These are phyloP conservation scores for Russula virescens DNA, from an alignment of 768 basidiomycete species.

Conservation along the genomic window DNA sequence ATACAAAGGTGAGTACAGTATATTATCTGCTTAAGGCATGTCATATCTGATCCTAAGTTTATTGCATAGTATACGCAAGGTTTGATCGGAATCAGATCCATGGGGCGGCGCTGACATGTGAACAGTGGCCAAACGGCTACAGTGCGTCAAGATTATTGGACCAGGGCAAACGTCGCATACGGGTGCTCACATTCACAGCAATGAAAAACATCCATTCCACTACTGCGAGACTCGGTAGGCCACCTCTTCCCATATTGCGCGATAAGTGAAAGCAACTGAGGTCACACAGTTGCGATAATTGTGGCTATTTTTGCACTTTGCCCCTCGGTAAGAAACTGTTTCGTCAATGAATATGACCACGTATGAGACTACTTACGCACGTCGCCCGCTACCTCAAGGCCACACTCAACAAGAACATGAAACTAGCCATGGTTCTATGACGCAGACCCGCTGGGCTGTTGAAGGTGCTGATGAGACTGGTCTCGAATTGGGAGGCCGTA, in stretches of 20 bases:
- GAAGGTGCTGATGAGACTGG: conserved; percentile 46
- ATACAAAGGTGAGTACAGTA: conserved; percentile 50
- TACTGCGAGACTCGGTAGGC: conserved; percentile 47
- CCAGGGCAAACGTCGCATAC: conserved; percentile 38
- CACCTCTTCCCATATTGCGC: neutral
- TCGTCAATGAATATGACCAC: neutral
- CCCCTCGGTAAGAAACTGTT: conserved; percentile 40
- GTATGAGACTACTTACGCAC: neutral
- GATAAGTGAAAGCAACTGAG: neutral
- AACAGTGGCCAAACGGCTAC: conserved; percentile 46
- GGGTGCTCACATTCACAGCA: conserved; percentile 46
- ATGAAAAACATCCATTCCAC: conserved; percentile 43
- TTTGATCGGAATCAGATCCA: conserved; percentile 22
- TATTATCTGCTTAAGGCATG: too few species aligned
- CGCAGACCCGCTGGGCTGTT: conserved; percentile 49
- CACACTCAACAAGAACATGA: conserved; percentile 58
- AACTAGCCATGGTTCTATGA: conserved; percentile 61
- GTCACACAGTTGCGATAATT: conserved; percentile 42
- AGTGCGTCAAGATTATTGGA: conserved; percentile 44
- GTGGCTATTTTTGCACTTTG: conserved; percentile 54
- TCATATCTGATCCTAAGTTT: neutral
- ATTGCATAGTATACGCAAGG: conserved; percentile 49
- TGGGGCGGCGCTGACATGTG: neutral
- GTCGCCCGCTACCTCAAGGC: conserved; percentile 32
- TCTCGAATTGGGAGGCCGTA: conserved; percentile 50